Evolutionary conservation across 1,284 basidiomycete species (phyloP).

Genomic region (Marasmius oreades): DNA sequence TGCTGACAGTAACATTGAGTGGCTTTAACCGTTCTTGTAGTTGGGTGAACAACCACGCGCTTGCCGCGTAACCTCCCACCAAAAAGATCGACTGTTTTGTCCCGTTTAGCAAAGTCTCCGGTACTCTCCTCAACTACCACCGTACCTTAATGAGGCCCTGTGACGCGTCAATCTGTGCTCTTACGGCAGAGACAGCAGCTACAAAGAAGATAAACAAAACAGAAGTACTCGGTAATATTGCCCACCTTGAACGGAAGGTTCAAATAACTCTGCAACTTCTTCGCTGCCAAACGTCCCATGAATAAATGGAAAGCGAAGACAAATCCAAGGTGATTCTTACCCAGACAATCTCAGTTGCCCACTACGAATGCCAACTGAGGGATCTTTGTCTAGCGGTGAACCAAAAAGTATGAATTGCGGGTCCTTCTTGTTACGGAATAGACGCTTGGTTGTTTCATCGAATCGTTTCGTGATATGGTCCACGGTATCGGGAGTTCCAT

Average conservation of each 20-base stretch:
- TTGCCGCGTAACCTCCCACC: slow-evolving; percentile 77
- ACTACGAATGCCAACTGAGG: slow-evolving; percentile 59
- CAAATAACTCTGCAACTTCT: slow-evolving; percentile 69
- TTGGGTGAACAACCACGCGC: slow-evolving; percentile 73
- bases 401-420: slow-evolving; percentile 71
- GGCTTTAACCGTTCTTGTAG: slow-evolving; percentile 61
- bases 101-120: background rate
- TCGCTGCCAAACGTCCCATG: slow-evolving; percentile 25
- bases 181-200: slow-evolving; percentile 68
- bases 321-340: slow-evolving; percentile 31
- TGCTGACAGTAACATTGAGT: slow-evolving; percentile 56
- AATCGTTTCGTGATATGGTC: slow-evolving; percentile 73
- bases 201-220: background rate
- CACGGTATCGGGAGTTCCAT: slow-evolving; percentile 61
- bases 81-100: slow-evolving; percentile 63
- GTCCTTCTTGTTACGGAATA: slow-evolving; percentile 66
- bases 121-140: slow-evolving; percentile 6
- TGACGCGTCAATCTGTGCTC: slow-evolving; percentile 63
- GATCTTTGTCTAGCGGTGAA: slow-evolving; percentile 73
- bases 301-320: slow-evolving; percentile 11
- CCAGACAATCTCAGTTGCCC: slow-evolving; percentile 71
- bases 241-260: slow-evolving; percentile 64
- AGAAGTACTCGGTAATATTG: background rate
- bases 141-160: slow-evolving; percentile 60
- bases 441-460: slow-evolving; percentile 75